phyloP scores from a whole-genome alignment of 352 stramenopile genomes.

The Phytophthora podocarpi region DNA sequence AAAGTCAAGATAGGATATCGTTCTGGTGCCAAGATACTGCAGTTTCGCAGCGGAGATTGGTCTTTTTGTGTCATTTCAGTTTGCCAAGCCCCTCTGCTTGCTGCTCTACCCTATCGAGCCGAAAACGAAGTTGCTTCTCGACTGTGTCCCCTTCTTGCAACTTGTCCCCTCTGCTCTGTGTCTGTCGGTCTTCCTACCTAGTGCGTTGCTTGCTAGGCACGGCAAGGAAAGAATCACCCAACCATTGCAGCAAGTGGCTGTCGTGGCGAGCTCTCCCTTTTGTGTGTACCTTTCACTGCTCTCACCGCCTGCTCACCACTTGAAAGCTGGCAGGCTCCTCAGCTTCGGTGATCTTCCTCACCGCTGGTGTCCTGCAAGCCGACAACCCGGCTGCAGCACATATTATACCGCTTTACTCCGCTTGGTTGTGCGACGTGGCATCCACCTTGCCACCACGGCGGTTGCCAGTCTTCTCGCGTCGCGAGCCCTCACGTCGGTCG shows the following conservation, averaged over 20 bases:
- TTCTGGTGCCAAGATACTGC: conserved; percentile 20
- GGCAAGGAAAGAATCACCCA: conserved; percentile 11
- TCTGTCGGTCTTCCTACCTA: conserved; percentile 42
- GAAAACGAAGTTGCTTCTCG: conserved; percentile 22
- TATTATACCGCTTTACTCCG: conserved; percentile 56
- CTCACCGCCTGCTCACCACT: conserved; percentile 10
- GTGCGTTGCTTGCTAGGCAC: conserved; percentile 26
- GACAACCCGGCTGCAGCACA: conserved; percentile 22
- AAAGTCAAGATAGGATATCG: background rate
- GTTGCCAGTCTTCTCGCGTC: conserved; percentile 64
- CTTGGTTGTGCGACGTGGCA: conserved; percentile 40
- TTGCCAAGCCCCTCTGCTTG: conserved; percentile 31
- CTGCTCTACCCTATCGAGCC: conserved; percentile 44
- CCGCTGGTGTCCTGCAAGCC: conserved; percentile 12
- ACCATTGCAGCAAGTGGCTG: conserved; percentile 12
- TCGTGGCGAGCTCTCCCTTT: conserved; percentile 4
- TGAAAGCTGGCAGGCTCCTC: conserved; percentile 17
- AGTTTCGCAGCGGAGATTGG: conserved; percentile 20
- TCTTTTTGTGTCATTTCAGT: conserved; percentile 30
- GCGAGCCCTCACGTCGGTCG: conserved; percentile 43
- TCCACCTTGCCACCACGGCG: conserved; percentile 76
- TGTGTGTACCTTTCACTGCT: conserved; percentile 7
- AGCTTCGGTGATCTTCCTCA: conserved; percentile 10
- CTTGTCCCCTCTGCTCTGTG: conserved; percentile 23
- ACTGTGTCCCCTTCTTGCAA: conserved; percentile 19